Percentiles rank a stretch among this genome's conserved stretches.
Conservation (phyloP, 805 yeast species). For the Cyberlindnera sargentensis region DNA sequence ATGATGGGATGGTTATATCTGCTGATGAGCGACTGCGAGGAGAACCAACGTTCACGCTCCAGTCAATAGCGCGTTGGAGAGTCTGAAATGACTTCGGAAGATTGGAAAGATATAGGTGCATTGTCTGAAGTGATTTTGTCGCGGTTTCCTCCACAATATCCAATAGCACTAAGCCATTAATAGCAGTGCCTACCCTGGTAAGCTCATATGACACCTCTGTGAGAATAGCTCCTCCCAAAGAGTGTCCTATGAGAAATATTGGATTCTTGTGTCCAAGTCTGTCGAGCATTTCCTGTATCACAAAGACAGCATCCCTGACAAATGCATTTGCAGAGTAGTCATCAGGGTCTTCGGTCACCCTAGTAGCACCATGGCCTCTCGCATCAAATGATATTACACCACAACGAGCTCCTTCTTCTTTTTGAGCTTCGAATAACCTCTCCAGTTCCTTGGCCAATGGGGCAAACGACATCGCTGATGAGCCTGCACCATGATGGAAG, state of each 20-base stretch:
- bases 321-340: conserved; percentile 45
- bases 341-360: conserved; percentile 17
- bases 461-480: conserved; percentile 75
- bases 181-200: conserved; percentile 11
- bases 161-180: conserved; percentile 68
- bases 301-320: conserved; percentile 46
- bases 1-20: conserved; percentile 65
- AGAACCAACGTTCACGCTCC: conserved; percentile 61
- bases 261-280: conserved; percentile 15
- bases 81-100: conserved; percentile 57
- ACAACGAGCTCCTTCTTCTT: conserved; percentile 31
- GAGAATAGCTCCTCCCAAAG: conserved; percentile 85
- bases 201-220: conserved; percentile 40
- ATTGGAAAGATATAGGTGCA: conserved; percentile 57
- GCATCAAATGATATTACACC: conserved; percentile 73
- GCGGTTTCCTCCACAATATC: conserved; percentile 97
- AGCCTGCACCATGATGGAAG: conserved; percentile 94
- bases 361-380: conserved; percentile 75
- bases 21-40: conserved; percentile 60
- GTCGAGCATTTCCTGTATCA: conserved; percentile 36
- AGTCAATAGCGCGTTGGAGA: conserved; percentile 57
- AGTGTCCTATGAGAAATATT: conserved; percentile 74
- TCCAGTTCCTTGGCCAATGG: conserved; percentile 33
- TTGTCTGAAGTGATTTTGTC: conserved; percentile 53
- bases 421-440: conserved; percentile 15